These are phyloP conservation scores for Fistulinella staudtii DNA, from an alignment of 1,284 basidiomycete species.

Conservation along the genomic window DNA sequence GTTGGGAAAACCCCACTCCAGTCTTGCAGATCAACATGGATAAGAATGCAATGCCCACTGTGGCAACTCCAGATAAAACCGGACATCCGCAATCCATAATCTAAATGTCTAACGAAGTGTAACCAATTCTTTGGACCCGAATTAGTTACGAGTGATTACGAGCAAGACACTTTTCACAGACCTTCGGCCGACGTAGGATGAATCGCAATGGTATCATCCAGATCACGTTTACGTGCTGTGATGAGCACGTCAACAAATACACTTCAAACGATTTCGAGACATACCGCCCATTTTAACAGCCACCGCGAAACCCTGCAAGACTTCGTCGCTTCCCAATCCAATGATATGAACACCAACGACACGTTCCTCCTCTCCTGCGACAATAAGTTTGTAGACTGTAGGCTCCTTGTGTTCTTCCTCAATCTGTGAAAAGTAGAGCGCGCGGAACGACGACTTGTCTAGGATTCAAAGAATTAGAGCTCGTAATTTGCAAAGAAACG, in stretches of 20 bases:
- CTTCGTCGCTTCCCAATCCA: conserved; percentile 87
- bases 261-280: conserved; percentile 19
- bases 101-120: conserved; percentile 27
- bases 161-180: conserved; percentile 30
- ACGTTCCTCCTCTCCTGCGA: conserved; percentile 83
- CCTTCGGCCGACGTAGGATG: conserved; percentile 81
- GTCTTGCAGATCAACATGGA: too few species aligned
- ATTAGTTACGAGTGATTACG: conserved; percentile 12
- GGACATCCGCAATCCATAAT: too few species aligned
- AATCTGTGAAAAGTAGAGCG: conserved; percentile 87
- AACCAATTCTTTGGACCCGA: conserved; percentile 20
- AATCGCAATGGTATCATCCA: conserved; percentile 90
- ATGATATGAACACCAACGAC: conserved; percentile 95
- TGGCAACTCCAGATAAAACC: background rate
- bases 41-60: background rate
- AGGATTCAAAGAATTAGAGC: conserved; percentile 10
- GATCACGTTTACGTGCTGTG: conserved; percentile 74
- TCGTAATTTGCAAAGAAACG: background rate
- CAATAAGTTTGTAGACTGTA: conserved; percentile 89
- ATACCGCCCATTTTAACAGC: conserved; percentile 93
- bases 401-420: conserved; percentile 88
- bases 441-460: conserved; percentile 79
- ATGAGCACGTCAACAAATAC: conserved; percentile 1
- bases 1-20: background rate
- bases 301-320: conserved; percentile 91